phyloP scores from a whole-genome alignment of 495 filamentous ascomycete species.

The Aspergillus diversus region DNA sequence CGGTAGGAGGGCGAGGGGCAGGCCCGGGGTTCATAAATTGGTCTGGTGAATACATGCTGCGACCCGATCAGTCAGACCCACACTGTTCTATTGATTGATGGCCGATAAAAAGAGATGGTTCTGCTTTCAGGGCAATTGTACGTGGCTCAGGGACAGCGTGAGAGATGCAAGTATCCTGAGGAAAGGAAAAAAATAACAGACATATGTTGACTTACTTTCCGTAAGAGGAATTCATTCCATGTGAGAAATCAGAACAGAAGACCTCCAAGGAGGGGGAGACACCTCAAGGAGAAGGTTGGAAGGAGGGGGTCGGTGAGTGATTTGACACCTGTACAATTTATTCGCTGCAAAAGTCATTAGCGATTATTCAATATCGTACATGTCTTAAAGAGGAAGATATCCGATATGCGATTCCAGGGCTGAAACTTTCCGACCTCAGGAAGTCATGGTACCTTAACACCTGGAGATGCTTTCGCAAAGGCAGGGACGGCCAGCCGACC shows the following conservation, averaged over 20 bases:
- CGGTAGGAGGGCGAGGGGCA: constrained; percentile 85
- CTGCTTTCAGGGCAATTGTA: neutral
- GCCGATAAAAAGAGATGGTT: neutral
- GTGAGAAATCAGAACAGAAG: constrained; percentile 19
- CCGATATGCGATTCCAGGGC: neutral
- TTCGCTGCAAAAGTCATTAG: constrained; percentile 18
- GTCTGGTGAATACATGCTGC: constrained; percentile 64
- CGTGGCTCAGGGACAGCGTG: neutral
- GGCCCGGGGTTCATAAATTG: constrained; percentile 98
- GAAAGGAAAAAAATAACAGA: neutral
- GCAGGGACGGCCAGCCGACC: constrained; percentile 16
- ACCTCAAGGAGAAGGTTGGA: constrained; percentile 10
- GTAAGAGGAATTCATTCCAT: constrained; percentile 36
- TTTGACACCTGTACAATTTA: constrained; percentile 12
- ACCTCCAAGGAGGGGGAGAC: constrained; percentile 21
- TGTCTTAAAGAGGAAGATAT: constrained; percentile 7
- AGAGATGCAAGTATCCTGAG: neutral
- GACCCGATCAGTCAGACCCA: constrained; percentile 13
- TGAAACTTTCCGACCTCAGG: constrained; percentile 11
- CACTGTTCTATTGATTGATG: neutral
- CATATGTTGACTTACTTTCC: constrained; percentile 43
- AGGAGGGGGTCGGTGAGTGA: constrained; percentile 6
- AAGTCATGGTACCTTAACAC: constrained; percentile 15
- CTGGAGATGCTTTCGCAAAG: constrained; percentile 10
- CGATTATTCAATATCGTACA: constrained; percentile 9